Percentiles rank a stretch among this genome's conserved stretches.
Conservation (phyloP, 768 basidiomycete species). For the Termitomyces sp. region DNA sequence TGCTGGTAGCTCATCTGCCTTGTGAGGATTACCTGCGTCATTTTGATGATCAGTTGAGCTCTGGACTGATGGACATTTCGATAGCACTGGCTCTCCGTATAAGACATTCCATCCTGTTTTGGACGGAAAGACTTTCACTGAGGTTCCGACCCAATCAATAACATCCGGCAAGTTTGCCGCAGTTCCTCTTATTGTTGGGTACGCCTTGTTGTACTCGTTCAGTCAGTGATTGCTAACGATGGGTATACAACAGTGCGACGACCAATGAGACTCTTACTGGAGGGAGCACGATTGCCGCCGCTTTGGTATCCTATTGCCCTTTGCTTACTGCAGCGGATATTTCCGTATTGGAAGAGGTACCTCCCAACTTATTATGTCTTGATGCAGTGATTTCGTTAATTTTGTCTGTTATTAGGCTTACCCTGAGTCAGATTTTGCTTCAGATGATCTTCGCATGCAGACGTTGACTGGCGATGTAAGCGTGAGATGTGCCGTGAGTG, state of each 20-base stretch:
- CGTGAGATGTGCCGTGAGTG: constrained; percentile 48
- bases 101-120: constrained; percentile 47
- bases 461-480: constrained; percentile 44
- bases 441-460: constrained; percentile 33
- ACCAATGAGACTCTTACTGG: constrained; percentile 54
- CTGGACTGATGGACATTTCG: neutral
- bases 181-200: constrained; percentile 61
- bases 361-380: constrained; percentile 8
- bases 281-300: constrained; percentile 29
- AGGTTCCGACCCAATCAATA: constrained; percentile 44
- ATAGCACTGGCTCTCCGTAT: constrained; percentile 35
- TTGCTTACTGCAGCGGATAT: constrained; percentile 33
- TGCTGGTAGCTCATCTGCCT: constrained; percentile 27
- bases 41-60: neutral
- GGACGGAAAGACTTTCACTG: constrained; percentile 45
- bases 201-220: constrained; percentile 9
- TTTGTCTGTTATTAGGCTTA: constrained; percentile 32
- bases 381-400: neutral
- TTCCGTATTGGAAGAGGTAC: constrained; percentile 27
- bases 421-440: constrained; percentile 36
- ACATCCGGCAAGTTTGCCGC: constrained; percentile 36
- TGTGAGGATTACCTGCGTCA: constrained; percentile 28
- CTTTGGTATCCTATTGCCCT: constrained; percentile 39
- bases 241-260: constrained; percentile 45
- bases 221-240: neutral